Evolutionary conservation across 2,329 filamentous ascomycete genomes (phyloP), one percentile per base, ranked within the genome.

Genomic region (Colletotrichum higginsianum): DNA sequence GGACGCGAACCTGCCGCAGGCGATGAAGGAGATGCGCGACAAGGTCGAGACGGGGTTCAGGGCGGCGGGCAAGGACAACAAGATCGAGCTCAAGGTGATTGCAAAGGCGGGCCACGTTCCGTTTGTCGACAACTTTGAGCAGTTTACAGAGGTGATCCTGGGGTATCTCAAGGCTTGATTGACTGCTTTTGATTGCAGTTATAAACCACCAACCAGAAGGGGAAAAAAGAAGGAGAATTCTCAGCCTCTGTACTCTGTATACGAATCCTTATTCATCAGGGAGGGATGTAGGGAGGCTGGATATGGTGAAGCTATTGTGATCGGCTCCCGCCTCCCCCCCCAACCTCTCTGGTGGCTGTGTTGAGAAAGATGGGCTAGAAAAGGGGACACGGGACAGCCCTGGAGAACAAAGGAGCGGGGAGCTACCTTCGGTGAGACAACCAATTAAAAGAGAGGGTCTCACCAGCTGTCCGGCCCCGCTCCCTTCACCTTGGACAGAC

Each of bases 1-100:
- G 42, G 84, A 84, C 71, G 82, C 81, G 9, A 81, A 85, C 67
- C 72, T 85, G 23, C 81, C 81, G 0, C 67, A 77, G 63, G 78
- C 77, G 18, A 85, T 86, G 84, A 70, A 77, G 30, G 77, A 77
- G 11, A 82, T 85, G 78, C 76, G 81, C 18, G 74, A 76, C 12
- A 76, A 78, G 52, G 77, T 85, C 26, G 78, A 84, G 58, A 63
- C 75, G 15, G 78, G 82, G 0, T 78, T 83, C 26, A 69, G 71
- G 7, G 74, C 61, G 0, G 76, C 71, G 12, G 76, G 77, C 2
- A 80, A 76, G 68, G 66, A 65, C 3, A 75, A 67, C 9, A 66
- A 62, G 42, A 77, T 82, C n/a, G 76, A 79, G 30, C 75, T 84
- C 2, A 77, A 78, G 44, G 70, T 84, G 13, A 78, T 85, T 30